These are phyloP conservation scores for Fusarium coffeatum DNA, from an alignment of 2,329 filamentous ascomycete genomes.

Conservation along the genomic window DNA sequence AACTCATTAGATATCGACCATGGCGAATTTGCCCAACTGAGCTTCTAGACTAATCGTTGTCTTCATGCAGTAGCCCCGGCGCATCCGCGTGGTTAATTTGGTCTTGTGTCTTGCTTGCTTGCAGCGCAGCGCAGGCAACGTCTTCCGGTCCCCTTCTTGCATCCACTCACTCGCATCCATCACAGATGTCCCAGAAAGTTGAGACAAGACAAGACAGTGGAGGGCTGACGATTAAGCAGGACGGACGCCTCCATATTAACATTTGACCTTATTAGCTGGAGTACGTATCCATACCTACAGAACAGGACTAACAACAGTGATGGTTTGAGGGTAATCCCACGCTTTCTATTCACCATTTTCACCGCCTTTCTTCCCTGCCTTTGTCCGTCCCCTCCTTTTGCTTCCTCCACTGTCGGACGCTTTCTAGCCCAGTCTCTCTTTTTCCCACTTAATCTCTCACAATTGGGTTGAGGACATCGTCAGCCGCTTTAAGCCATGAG, in stretches of 20 bases:
- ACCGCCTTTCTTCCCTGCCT: constrained; percentile 44
- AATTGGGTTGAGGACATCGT: constrained; percentile 14
- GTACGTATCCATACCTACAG: constrained; percentile 5
- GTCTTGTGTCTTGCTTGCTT: constrained; percentile 43
- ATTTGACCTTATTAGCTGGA: constrained; percentile 15
- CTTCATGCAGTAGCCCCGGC: constrained; percentile 42
- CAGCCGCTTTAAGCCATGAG: constrained; percentile 36
- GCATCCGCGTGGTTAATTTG: constrained; percentile 40
- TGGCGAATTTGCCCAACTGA: constrained; percentile 15
- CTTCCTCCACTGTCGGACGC: constrained; percentile 35
- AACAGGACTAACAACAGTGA: not conserved
- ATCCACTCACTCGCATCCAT: constrained; percentile 38
- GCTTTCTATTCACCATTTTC: constrained; percentile 40
- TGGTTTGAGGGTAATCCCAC: constrained; percentile 11
- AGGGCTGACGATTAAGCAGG: constrained; percentile 18
- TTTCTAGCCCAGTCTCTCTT: constrained; percentile 35
- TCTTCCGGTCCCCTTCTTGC: constrained; percentile 27
- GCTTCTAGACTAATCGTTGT: constrained; percentile 40
- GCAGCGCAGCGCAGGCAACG: constrained; percentile 5
- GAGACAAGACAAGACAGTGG: constrained; percentile 10
- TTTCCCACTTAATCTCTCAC: constrained; percentile 40
- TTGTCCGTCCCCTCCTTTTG: constrained; percentile 17
- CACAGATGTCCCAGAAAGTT: constrained; percentile 19
- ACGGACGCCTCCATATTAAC: constrained; percentile 31
- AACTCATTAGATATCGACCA: constrained; percentile 16